These are phyloP conservation scores for Vaucheria bursata DNA, from an alignment of 352 stramenopile genomes.

Conservation along the genomic window DNA sequence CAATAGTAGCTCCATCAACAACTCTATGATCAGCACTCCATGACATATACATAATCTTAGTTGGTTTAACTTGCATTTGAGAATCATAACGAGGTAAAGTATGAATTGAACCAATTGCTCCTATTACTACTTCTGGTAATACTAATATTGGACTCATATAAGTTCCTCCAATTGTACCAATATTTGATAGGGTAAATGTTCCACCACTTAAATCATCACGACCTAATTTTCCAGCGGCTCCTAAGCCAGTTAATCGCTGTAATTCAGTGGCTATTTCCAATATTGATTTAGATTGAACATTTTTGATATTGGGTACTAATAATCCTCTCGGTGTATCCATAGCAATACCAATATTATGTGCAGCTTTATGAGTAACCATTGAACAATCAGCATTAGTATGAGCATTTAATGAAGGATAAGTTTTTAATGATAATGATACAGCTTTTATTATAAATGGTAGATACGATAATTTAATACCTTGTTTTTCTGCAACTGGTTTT, in stretches of 20 bases:
- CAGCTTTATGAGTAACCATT: slow-evolving; percentile 71
- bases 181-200: slow-evolving; percentile 80
- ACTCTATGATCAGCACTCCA: slow-evolving; percentile 96
- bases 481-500: no score
- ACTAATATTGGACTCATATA: slow-evolving; percentile 92
- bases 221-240: slow-evolving; percentile 61
- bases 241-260: slow-evolving; percentile 68
- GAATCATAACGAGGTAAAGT: slow-evolving; percentile 78
- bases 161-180: slow-evolving; percentile 91
- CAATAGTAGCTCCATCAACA: slow-evolving; percentile 94
- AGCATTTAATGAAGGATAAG: slow-evolving; percentile 86
- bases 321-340: slow-evolving; percentile 92
- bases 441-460: slow-evolving; percentile 91
- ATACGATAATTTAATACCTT: slow-evolving; percentile 90
- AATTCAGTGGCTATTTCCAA: slow-evolving; percentile 66
- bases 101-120: slow-evolving; percentile 89
- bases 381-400: no score
- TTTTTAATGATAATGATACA: slow-evolving; percentile 69
- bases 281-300: slow-evolving; percentile 67
- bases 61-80: slow-evolving; percentile 64
- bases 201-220: slow-evolving; percentile 70
- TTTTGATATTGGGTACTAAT: slow-evolving; percentile 89
- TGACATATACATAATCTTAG: slow-evolving; percentile 87
- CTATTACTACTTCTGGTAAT: slow-evolving; percentile 64
- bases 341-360: slow-evolving; percentile 94